Conservation (phyloP, 2,329 filamentous ascomycete species). For the Fusarium concolor region DNA sequence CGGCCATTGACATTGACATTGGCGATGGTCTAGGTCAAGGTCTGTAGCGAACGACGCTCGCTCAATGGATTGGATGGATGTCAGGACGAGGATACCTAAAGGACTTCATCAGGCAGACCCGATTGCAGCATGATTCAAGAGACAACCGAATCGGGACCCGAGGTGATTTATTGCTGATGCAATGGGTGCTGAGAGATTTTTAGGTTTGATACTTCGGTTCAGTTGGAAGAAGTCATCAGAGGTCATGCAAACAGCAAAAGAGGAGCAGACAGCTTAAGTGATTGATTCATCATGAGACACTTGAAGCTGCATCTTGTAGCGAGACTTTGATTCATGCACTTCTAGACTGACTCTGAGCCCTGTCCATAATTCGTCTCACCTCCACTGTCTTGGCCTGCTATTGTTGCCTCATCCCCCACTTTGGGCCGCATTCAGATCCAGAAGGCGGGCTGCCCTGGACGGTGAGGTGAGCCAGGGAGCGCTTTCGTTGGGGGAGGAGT, state of each 20-base stretch:
- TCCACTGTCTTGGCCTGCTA: slow-evolving; percentile 25
- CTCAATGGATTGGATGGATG: neutral
- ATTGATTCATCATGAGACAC: slow-evolving; percentile 37
- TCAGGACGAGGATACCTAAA: neutral
- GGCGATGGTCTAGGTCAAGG: slow-evolving; percentile 19
- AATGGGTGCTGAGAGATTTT: neutral
- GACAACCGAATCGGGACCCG: slow-evolving; percentile 10
- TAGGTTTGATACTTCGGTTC: neutral
- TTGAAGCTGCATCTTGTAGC: slow-evolving; percentile 3
- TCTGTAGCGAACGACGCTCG: slow-evolving; percentile 16
- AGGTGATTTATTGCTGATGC: neutral
- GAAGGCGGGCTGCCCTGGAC: slow-evolving; percentile 4
- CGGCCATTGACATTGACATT: slow-evolving; percentile 22
- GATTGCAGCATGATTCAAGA: slow-evolving; percentile 18
- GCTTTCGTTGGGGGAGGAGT: neutral
- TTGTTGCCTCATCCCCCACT: slow-evolving; percentile 41
- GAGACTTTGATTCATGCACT: slow-evolving; percentile 21
- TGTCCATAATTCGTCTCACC: slow-evolving; percentile 25
- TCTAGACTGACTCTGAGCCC: slow-evolving; percentile 1
- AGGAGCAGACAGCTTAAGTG: slow-evolving; percentile 9
- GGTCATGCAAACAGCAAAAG: slow-evolving; percentile 18
- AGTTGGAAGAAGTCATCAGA: neutral
- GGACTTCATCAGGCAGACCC: slow-evolving; percentile 10
- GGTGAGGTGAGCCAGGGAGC: slow-evolving; percentile 8
- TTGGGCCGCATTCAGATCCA: slow-evolving; percentile 38